Base-by-base conservation (phyloP, 2,329 filamentous ascomycete species). In the Periconia digitata region DNA sequence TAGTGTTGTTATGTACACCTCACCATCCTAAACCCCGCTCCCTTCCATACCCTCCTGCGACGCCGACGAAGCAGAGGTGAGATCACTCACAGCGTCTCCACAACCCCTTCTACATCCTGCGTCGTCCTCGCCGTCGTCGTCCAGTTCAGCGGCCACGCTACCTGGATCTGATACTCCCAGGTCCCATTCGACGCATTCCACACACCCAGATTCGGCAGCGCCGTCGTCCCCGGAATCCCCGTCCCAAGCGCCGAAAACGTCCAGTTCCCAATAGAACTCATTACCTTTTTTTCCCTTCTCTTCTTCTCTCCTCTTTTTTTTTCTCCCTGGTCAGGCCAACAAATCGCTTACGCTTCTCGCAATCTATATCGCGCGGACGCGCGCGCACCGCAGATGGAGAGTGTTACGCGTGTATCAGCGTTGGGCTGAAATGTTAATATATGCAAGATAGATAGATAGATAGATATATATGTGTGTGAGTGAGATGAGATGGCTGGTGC, bases 91-190 rank as follows among this genome's bases (percentile, higher is more conserved):
- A 67, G 56, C 2, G 64, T 67, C 40, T 68, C 62, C 3, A 69
- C 63, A 6, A 52, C 59, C 17, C 56, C 54, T 21, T 48, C 51
- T 17, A 55, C 60, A 17, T 54, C 53, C 15, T 43, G 56, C 6
- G 60, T 55, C 3, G n/a, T n/a, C n/a, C n/a, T n/a, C n/a, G n/a
- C n/a, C n/a, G n/a, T n/a, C n/a, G n/a, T n/a, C n/a, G 62, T 67
- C 65, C 66, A 68, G 38, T 67, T 66, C 49, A 68, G 41, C 13
- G 65, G 66, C 56, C 60, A 69, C 32, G 63, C 47, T 15, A 69
- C 49, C 51, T 69, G 53, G n/a, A 69, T 56, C 22, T 69, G 63
- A 43, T 67, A 69, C 23, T 63, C 58, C 64, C 66, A 67, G 5
- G 65, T 63, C 22, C 64, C 65, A 51, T 68, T 66, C 17, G 59